Evolutionary conservation across 1,139 yeast species (phyloP), one percentile per base, ranked within the genome.

Genomic region (Komagataea norvegica): DNA sequence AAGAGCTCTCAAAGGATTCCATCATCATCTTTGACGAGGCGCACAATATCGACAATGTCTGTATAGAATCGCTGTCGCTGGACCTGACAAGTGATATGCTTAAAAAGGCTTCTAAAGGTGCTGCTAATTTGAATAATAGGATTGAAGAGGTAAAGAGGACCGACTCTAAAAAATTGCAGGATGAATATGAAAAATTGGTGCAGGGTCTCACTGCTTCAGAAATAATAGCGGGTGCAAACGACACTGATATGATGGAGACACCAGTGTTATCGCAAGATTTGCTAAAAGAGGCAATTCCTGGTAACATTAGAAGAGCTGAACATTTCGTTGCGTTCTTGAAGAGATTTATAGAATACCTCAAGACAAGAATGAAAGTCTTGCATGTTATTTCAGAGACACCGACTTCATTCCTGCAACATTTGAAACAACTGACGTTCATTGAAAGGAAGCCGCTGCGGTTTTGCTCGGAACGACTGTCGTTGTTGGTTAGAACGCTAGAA

Each of bases 351-450:
- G 99, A 93, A 57, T 91, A 93, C 61, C 67, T 91, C 52, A 91
- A 91, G 55, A 91, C 97, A 3, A 78, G 98, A 62, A 91, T 91
- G 98, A 91, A 91, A 64, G 96, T 91, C 1, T 64, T 93, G 34
- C 96, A 91, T 64, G 98, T 93, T 34, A 88, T 91, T 33, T 87
- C 96, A 30, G 99, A 91, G 59, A 93, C 98, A 0, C 98, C 99
- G 0, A 74, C 79, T 7, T 87, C 96, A 37, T 91, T 91, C 57
- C 62, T 91, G 43, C 94, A 86, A 58, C 98, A 91, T 66, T 66
- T 93, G 54, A 89, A 89, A 57, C 97, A 91, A 44, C 62, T 91
- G 40, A 93, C 98, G 0, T 93, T 79, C 55, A 93, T 91, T 36
- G 98, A 91, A 51, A 67, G 81, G 44, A 91, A 91, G 53, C 99